Conservation (phyloP, 78 protist genomes). For the Cavenderia fasciculata region DNA sequence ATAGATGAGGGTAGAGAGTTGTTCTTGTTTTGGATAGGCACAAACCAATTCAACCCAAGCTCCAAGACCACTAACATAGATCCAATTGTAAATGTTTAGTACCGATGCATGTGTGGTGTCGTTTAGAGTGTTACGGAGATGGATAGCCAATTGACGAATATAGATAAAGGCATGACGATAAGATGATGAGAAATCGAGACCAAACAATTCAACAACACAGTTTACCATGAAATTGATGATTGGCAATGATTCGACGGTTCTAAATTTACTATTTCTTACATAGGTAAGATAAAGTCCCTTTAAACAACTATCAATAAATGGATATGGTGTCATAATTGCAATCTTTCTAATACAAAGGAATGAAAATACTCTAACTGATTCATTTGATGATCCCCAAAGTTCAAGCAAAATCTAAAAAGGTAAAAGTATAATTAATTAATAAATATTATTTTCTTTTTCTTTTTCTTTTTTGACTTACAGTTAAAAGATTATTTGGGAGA, state of each 20-base stretch:
- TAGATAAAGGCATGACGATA: constrained; percentile 93
- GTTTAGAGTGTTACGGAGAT: constrained; percentile 83
- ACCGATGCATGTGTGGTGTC: constrained; percentile 3
- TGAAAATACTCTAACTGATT: constrained; percentile 66
- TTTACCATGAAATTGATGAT: constrained; percentile 73
- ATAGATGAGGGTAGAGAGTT: constrained; percentile 64
- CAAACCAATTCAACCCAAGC: constrained; percentile 85
- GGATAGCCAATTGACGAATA: constrained; percentile 95
- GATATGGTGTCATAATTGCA: constrained; percentile 72
- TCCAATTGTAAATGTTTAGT: constrained; percentile 93
- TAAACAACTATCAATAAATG: constrained; percentile 80
- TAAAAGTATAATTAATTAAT: neutral
- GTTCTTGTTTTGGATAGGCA: constrained; percentile 60
- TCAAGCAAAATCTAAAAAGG: constrained; percentile 12
- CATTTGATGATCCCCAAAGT: constrained; percentile 58
- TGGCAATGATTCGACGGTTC: constrained; percentile 1
- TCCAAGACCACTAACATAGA: constrained; percentile 81
- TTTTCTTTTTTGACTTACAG: neutral
- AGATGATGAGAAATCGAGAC: constrained; percentile 62
- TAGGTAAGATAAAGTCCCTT: constrained; percentile 88
- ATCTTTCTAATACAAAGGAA: constrained; percentile 71
- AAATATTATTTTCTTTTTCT: neutral
- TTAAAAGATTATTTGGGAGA: constrained; percentile 28
- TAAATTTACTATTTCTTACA: constrained; percentile 50
- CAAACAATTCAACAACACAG: constrained; percentile 88